Evolutionary conservation across 345 rosid genomes (phyloP), one percentile per base, ranked within the genome.

Genomic region (Citrus unshiu): DNA sequence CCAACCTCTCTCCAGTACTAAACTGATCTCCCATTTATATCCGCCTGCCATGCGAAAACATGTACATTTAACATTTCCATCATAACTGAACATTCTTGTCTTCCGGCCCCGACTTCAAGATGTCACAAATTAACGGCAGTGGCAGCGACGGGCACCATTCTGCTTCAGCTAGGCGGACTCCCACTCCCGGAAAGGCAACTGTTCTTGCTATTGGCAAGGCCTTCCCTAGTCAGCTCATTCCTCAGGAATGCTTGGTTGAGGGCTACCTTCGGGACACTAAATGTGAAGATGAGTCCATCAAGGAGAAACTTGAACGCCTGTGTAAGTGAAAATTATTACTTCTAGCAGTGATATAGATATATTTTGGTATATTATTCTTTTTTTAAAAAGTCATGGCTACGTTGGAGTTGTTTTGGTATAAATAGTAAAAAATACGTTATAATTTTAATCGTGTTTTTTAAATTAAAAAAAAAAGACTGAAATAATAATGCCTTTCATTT

Each of bases 191-290:
- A 25, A 94, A 91, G 78, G 98, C 99, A 43, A 90, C 97, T 0
- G 83, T 96, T 77, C 97, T 94, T n/a, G 99, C 98, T 64, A 79
- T 92, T 0, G 97, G 97, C 65, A 95, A 95, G 87, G 99, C 98
- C 74, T 92, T 95, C 75, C 99, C 97, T 0, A 83, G 88, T 76
- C 97, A 93, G 67, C 85, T 95, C 56, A 84, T 92, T 75, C 93
- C 92, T 19, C 98, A 93, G 81, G 98, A 95, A 60, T 87, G 87
- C 83, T 81, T 93, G 65, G 99, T 94, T n/a, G 97, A 94, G 77
- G 97, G 98, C 24, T 94, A 88, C 81, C 79, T 94, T 19, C 93
- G 94, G 0, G 94, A 92, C 83, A 96, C 95, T 60, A 96, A 91
- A 73, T 96, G 98, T 65, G 87, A 85, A n/a, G 97, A 96, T 80